Base-by-base conservation (phyloP, 768 basidiomycete genomes). In the Boletus huronensis region DNA sequence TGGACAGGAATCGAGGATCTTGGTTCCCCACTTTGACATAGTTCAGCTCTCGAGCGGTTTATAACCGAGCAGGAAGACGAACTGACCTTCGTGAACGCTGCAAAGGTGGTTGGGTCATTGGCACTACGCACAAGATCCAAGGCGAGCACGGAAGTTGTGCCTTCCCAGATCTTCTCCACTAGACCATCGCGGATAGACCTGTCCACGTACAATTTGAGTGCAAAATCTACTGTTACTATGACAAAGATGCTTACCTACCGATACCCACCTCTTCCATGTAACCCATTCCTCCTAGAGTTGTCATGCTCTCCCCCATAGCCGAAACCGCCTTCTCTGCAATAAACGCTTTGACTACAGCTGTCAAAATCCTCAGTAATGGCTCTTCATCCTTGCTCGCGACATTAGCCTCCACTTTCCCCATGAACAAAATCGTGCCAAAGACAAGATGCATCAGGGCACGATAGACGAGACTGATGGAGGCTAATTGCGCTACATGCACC, bases 91-190 rank as follows among this genome's bases (percentile, higher is more conserved):
- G 73, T 61, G 58, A 84, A 88, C 0, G 82, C 72, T 14, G 67
- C 60, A 51, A 85, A 58, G 1, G 75, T 74, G 1, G 58, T 55
- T 16, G 74, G 74, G 57, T 82, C 78, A 41, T 72, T 70, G 21
- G 79, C 75, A 5, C 82, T 82, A 44, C 87, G 74, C 9, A 81
- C 71, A 36, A 90, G 72, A 64, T 92, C 88, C 47, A 90, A 68
- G 1, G 87, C 77, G 5, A 90, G 77, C 3, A 90, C 85, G 0
- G 80, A 81, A 14, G 78, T 76, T 0, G 88, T 88, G 0, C 87
- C 88, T 69, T 91, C 90, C 88, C 89, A 91, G 39, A 92, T 89
- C 61, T 84, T 87, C 71, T 91, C 90, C 13, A 90, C 90, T 8
- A 87, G 64, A 3, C 76, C 75, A 71, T 91, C 89, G 5, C 84